A percentile compares a stretch with the other conserved stretches of the same genome.
phyloP scores from a whole-genome alignment of 2,329 filamentous ascomycete genomes.

The Monilinia polystroma region DNA sequence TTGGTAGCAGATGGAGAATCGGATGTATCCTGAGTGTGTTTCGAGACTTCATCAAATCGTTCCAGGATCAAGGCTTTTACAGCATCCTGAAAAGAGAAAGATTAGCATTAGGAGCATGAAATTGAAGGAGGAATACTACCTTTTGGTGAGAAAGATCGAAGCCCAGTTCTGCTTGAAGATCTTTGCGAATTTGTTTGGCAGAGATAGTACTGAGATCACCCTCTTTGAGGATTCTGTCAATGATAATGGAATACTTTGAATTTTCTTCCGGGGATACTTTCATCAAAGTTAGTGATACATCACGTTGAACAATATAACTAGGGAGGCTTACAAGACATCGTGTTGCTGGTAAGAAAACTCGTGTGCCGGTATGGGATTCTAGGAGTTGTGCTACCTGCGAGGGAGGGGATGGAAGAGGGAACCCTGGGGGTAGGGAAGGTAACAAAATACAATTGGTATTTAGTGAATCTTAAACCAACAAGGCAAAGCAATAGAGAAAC shows the following conservation, averaged over 20 bases:
- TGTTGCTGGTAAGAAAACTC: conserved; percentile 8
- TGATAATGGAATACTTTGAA: conserved; percentile 42
- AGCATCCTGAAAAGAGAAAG: conserved; percentile 43
- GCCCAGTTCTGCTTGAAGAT: conserved; percentile 37
- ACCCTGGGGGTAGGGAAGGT: conserved; percentile 2
- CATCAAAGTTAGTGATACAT: conserved; percentile 21
- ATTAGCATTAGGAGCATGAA: conserved; percentile 20
- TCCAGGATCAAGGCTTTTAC: conserved; percentile 55
- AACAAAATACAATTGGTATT: conserved; percentile 1
- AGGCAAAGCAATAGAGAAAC: not conserved
- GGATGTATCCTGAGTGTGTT: conserved; percentile 23
- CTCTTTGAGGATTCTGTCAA: conserved; percentile 42
- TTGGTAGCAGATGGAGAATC: conserved; percentile 18
- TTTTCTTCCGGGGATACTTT: conserved; percentile 37
- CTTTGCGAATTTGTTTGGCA: conserved; percentile 42
- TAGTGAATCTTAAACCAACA: conserved; percentile 3
- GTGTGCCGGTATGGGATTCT: conserved; percentile 7
- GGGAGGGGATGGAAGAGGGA: not conserved
- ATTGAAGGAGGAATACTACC: conserved; percentile 30
- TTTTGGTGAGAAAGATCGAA: conserved; percentile 43
- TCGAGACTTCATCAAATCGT: conserved; percentile 51
- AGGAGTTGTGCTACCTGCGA: conserved; percentile 20
- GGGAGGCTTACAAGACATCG: conserved; percentile 32
- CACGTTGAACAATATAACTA: not conserved
- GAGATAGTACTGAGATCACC: conserved; percentile 43